Conservation (phyloP, 1,284 basidiomycete genomes). For the Moniliophthora roreri region DNA sequence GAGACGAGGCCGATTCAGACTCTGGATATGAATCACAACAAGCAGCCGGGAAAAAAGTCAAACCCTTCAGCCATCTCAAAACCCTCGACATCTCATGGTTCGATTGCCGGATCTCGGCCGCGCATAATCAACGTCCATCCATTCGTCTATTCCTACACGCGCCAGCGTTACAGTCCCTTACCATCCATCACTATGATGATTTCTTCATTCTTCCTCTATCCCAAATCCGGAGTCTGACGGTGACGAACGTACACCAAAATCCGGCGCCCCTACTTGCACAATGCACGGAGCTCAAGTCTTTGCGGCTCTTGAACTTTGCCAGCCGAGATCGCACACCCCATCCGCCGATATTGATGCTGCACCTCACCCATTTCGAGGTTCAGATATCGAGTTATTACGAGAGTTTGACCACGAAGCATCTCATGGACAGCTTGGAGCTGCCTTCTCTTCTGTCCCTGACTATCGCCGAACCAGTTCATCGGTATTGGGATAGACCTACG, state of each 20-base stretch:
- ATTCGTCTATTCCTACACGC: not conserved
- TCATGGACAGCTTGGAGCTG: not conserved
- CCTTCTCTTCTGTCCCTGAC: not conserved
- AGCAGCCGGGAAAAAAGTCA: not conserved
- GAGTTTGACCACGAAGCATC: not conserved
- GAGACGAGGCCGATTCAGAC: not conserved
- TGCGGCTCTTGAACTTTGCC: not conserved
- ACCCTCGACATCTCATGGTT: constrained; percentile 1
- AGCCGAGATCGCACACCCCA: not conserved
- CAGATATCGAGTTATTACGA: constrained; percentile 1
- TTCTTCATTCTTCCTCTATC: constrained; percentile 1
- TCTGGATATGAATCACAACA: not conserved
- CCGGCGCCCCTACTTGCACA: not conserved
- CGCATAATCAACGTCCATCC: not conserved
- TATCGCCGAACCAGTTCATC: not conserved
- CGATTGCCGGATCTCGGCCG: not conserved
- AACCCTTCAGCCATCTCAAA: not conserved
- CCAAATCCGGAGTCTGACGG: not conserved
- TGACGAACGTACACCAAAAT: not conserved
- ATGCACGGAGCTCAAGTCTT: not conserved
- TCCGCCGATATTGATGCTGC: not conserved
- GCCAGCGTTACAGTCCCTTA: not conserved
- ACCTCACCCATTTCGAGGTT: not conserved
- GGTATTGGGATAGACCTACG: not conserved
- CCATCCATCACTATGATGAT: constrained; percentile 3